Percentiles rank a stretch among this genome's conserved stretches.
These are phyloP conservation scores for Xylaria curta DNA, from an alignment of 495 filamentous ascomycete genomes.

Conservation along the genomic window DNA sequence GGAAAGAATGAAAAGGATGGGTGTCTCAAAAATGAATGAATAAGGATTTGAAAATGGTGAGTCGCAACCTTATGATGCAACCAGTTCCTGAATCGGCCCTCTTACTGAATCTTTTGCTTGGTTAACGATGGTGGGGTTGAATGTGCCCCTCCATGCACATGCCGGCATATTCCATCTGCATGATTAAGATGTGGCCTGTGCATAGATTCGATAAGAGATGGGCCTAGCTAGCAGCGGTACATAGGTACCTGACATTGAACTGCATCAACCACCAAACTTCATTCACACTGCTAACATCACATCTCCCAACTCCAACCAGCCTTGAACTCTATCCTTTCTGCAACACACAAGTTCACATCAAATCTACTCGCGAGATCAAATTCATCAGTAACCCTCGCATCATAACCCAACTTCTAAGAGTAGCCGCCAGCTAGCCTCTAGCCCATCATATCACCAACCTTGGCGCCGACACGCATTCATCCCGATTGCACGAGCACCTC, in stretches of 20 bases:
- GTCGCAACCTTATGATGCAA: conserved; percentile 26
- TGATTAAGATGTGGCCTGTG: conserved; percentile 39
- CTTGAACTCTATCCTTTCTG: background rate
- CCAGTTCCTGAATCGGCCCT: conserved; percentile 24
- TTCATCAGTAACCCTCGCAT: no score
- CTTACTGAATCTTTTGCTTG: conserved; percentile 11
- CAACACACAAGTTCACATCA: conserved; percentile 9
- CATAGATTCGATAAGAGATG: conserved; percentile 1
- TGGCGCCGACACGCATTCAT: background rate
- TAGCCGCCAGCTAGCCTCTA: background rate
- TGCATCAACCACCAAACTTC: background rate
- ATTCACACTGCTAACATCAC: background rate
- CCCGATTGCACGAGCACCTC: background rate
- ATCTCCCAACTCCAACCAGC: background rate
- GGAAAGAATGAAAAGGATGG: conserved; percentile 11
- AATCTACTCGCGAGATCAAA: background rate
- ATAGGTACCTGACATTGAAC: no score
- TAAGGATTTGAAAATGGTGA: conserved; percentile 22
- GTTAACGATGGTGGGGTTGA: conserved; percentile 24
- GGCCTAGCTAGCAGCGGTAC: background rate
- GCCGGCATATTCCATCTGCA: background rate
- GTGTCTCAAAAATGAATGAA: conserved; percentile 29
- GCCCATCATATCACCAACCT: background rate
- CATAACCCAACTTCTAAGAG: background rate
- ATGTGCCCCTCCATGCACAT: conserved; percentile 24